Evolutionary conservation across 108 stramenopile species (phyloP).

Genomic region (Fistulifera solaris): DNA sequence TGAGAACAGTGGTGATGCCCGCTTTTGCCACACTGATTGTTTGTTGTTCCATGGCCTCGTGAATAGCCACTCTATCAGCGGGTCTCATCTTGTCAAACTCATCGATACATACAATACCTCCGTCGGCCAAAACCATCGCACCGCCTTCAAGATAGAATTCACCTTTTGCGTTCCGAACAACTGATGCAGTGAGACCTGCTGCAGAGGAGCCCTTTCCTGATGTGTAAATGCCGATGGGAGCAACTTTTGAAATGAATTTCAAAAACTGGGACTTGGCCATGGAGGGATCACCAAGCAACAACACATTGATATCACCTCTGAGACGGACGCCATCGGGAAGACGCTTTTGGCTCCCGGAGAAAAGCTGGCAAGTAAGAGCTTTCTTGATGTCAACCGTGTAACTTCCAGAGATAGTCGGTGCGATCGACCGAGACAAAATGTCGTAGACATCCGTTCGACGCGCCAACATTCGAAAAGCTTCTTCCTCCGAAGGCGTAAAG

Average conservation of each 20-base stretch:
- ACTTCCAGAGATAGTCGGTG: constrained; percentile 90
- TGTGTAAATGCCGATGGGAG: constrained; percentile 98
- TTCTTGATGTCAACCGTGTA: constrained; percentile 98
- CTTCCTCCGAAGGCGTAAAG: constrained; percentile 94
- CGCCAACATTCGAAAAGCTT: constrained; percentile 78
- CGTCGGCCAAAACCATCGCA: constrained; percentile 99
- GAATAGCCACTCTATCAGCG: constrained; percentile 96
- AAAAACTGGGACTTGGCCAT: constrained; percentile 96
- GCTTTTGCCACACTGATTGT: constrained; percentile 99
- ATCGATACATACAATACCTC: constrained; percentile 98
- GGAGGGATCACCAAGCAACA: constrained; percentile 95
- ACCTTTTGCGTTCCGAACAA: constrained; percentile 82
- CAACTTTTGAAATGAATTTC: constrained; percentile 85
- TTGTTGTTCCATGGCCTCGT: constrained; percentile 99
- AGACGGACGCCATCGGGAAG: constrained; percentile 96
- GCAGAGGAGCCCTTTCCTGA: constrained; percentile 96
- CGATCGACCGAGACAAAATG: constrained; percentile 75
- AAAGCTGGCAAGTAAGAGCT: constrained; percentile 87
- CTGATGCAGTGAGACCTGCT: constrained; percentile 96
- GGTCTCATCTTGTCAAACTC: constrained; percentile 97
- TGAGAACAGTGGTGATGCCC: constrained; percentile 97
- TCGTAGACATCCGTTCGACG: constrained; percentile 83
- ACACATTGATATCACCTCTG: constrained; percentile 96
- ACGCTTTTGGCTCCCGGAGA: constrained; percentile 80
- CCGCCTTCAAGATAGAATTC: constrained; percentile 99